phyloP scores from a whole-genome alignment of 371 early-diverging fungal genomes.

The Rhizopus stolonifer region DNA sequence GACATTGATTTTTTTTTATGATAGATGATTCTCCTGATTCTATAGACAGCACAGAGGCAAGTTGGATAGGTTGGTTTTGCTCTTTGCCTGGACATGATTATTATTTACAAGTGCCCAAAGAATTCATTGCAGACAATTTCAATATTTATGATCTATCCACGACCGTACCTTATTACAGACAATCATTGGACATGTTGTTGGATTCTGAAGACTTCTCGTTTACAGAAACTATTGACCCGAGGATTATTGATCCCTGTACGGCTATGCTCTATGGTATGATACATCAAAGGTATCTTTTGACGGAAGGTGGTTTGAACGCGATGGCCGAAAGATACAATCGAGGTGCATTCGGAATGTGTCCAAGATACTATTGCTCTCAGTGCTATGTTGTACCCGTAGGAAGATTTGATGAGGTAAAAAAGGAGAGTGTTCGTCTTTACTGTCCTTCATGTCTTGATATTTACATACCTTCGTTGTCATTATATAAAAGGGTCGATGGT shows the following conservation, averaged over 20 bases:
- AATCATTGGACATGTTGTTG: slow-evolving; percentile 82
- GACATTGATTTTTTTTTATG: too few species aligned
- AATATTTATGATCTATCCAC: slow-evolving; percentile 87
- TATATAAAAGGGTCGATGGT: slow-evolving; percentile 83
- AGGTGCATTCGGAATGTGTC: slow-evolving; percentile 84
- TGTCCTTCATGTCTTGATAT: slow-evolving; percentile 87
- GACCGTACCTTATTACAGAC: slow-evolving; percentile 78
- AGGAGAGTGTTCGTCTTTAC: slow-evolving; percentile 70
- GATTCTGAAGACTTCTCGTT: slow-evolving; percentile 67
- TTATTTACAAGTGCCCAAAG: slow-evolving; percentile 84
- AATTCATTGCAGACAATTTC: slow-evolving; percentile 91
- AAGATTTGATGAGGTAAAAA: slow-evolving; percentile 65
- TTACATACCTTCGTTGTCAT: slow-evolving; percentile 78
- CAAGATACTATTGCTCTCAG: slow-evolving; percentile 75
- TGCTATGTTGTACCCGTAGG: slow-evolving; percentile 84
- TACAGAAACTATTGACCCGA: slow-evolving; percentile 30
- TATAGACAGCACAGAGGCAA: not conserved
- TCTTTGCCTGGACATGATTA: slow-evolving; percentile 81
- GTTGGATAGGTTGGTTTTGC: slow-evolving; percentile 92
- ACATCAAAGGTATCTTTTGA: slow-evolving; percentile 81
- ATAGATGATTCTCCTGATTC: too few species aligned
- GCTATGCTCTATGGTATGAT: slow-evolving; percentile 78
- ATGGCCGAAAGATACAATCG: slow-evolving; percentile 79
- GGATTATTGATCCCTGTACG: slow-evolving; percentile 51
- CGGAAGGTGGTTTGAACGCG: slow-evolving; percentile 73